Evolutionary conservation across 1,139 yeast species (phyloP), one percentile per base, ranked within the genome.

Genomic region (Taphrina populina): DNA sequence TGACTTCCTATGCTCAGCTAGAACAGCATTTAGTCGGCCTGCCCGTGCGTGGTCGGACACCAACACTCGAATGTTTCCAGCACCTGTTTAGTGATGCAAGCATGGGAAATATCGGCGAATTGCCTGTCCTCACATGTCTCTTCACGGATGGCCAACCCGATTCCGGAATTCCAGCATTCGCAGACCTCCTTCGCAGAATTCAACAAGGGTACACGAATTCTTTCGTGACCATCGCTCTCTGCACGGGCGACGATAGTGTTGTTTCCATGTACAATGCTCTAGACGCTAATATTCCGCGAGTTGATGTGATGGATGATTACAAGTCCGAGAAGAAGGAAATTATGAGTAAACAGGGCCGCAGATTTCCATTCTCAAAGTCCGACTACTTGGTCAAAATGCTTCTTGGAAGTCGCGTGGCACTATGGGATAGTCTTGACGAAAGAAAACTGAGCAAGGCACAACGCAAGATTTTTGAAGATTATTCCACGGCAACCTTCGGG

Each of bases 111-210:
- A 43, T 43, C 15, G 46, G 46, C 2, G 54, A 49, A 24, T 24
- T 49, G 20, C 54, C 54, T 8, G 46, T 49, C 23, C 32, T 49
- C 30, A 49, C 54, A 11, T 17, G 37, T 10, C 54, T 49, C 36
- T 49, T 49, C 20, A 49, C 54, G 24, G 54, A 49, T 11, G 54
- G 54, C 2, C 54, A 49, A 33, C 54, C 54, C 2, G 54, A 49
- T 19, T 39, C 39, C 11, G 54, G 54, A n/a, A 27, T 49, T n/a
- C 54, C 46, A n/a, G 32, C 30, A 13, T 37, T 49, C 27, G 33
- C 54, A 2, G 35, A 32, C 11, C 39, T 30, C 32, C 15, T 49
- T 15, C 37, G 21, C 5, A 29, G 24, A 4, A 26, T 49, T 6
- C 54, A 49, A 23, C 27, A 17, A 6, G 29, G 32, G 17, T 49